Evolutionary conservation across 208 protist genomes (phyloP).

Genomic region (Leishmania turanica): DNA sequence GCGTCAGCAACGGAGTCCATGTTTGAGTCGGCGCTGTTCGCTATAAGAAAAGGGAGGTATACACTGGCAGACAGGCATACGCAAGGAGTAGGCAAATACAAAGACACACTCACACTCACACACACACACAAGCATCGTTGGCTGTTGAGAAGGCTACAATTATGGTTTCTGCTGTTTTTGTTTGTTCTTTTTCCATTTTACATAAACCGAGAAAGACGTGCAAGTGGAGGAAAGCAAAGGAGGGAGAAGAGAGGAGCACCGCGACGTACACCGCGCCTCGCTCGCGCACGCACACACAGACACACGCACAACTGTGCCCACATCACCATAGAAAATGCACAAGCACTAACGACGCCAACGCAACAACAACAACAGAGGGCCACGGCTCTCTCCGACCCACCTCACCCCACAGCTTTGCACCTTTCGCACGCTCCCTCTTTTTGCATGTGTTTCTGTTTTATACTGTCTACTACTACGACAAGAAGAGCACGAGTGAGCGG

Average conservation of each 20-base stretch:
- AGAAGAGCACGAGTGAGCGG: background rate
- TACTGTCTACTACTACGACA: background rate
- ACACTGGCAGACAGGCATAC: background rate
- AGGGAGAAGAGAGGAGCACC: no score
- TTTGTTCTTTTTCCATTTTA: background rate
- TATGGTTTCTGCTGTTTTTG: background rate
- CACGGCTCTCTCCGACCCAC: no score
- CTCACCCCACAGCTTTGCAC: background rate
- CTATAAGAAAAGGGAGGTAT: background rate
- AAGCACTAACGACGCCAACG: no score
- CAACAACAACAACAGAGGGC: background rate
- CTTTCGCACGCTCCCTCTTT: background rate
- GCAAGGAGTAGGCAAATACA: background rate
- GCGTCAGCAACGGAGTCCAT: background rate
- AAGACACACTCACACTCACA: background rate
- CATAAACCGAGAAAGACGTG: background rate
- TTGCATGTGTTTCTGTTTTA: background rate
- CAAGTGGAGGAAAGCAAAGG: background rate
- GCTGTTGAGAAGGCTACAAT: background rate
- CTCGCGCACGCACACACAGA: background rate
- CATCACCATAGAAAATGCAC: no score
- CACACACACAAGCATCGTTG: background rate
- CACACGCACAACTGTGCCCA: background rate
- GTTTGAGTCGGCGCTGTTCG: constrained; percentile 5
- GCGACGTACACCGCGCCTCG: background rate